A percentile compares a stretch with the other conserved stretches of the same genome.
These are phyloP conservation scores for Elsinoe batatas DNA, from an alignment of 2,329 filamentous ascomycete genomes.

Conservation along the genomic window DNA sequence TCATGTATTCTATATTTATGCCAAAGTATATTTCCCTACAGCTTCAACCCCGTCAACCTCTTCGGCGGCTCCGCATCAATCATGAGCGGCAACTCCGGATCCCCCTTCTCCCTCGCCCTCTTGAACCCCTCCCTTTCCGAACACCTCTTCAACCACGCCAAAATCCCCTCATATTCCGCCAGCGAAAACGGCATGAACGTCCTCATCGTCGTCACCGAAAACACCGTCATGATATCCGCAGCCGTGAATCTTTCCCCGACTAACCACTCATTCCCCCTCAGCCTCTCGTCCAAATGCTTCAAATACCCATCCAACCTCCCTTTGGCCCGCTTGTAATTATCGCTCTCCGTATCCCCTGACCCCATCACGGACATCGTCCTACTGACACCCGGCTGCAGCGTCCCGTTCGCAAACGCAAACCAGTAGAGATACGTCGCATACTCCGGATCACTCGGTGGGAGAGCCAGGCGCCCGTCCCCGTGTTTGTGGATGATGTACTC, in stretches of 20 bases:
- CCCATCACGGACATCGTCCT: conserved; percentile 10
- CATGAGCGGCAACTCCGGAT: conserved; percentile 23
- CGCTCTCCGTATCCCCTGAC: conserved; percentile 23
- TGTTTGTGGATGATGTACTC: conserved; percentile 53
- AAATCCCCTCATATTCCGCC: conserved; percentile 19
- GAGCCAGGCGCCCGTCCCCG: conserved; percentile 39
- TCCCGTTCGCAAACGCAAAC: conserved; percentile 47
- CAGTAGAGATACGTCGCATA: conserved; percentile 57
- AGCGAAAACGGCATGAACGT: conserved; percentile 35
- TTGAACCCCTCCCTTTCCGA: conserved; percentile 22
- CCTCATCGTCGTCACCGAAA: conserved; percentile 51
- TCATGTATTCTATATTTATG: background rate
- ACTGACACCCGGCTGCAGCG: conserved; percentile 30
- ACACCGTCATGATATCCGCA: conserved; percentile 57
- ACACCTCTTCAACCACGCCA: conserved; percentile 24
- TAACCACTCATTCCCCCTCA: conserved; percentile 43
- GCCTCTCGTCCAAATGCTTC: conserved; percentile 38
- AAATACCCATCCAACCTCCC: conserved; percentile 33
- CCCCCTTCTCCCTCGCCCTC: conserved; percentile 26
- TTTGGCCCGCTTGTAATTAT: conserved; percentile 23
- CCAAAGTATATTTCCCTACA: conserved; percentile 2
- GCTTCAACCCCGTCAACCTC: conserved; percentile 22
- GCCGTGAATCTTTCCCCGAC: conserved; percentile 53
- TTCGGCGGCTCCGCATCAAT: conserved; percentile 20
- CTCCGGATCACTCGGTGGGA: conserved; percentile 36